phyloP scores from a whole-genome alignment of 352 stramenopile species.

The Phytophthora quininea region DNA sequence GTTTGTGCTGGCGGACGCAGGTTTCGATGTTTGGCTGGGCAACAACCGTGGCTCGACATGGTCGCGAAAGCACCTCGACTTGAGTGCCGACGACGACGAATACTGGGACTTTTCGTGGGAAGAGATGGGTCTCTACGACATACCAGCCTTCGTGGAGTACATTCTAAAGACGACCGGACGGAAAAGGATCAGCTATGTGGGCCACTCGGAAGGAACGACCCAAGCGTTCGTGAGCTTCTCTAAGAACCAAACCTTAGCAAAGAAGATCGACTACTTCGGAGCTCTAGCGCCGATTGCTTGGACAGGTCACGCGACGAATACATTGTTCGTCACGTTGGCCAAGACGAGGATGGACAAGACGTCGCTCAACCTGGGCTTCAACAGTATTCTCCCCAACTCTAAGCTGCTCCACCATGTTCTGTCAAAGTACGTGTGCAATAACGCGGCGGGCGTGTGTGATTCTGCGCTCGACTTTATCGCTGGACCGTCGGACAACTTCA shows the following conservation, averaged over 20 bases:
- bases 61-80: constrained; percentile 52
- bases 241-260: constrained; percentile 56
- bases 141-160: constrained; percentile 56
- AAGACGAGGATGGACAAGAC: constrained; percentile 49
- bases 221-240: constrained; percentile 67
- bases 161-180: constrained; percentile 43
- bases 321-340: constrained; percentile 41
- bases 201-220: constrained; percentile 59
- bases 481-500: constrained; percentile 53
- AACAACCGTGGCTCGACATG: constrained; percentile 70
- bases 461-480: constrained; percentile 48
- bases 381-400: constrained; percentile 42
- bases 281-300: constrained; percentile 55
- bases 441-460: constrained; percentile 46
- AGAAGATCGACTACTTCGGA: constrained; percentile 58
- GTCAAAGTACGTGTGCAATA: constrained; percentile 44
- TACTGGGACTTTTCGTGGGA: constrained; percentile 71
- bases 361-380: constrained; percentile 43
- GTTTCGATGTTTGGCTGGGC: constrained; percentile 67
- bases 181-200: constrained; percentile 53
- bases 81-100: constrained; percentile 33
- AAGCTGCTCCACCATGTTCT: constrained; percentile 30
- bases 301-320: constrained; percentile 35
- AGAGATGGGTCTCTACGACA: constrained; percentile 57
- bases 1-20: constrained; percentile 56